Percentiles rank a stretch among this genome's conserved stretches.
phyloP scores from a whole-genome alignment of 768 basidiomycete genomes.

The Krasilnikovozyma curviuscula region DNA sequence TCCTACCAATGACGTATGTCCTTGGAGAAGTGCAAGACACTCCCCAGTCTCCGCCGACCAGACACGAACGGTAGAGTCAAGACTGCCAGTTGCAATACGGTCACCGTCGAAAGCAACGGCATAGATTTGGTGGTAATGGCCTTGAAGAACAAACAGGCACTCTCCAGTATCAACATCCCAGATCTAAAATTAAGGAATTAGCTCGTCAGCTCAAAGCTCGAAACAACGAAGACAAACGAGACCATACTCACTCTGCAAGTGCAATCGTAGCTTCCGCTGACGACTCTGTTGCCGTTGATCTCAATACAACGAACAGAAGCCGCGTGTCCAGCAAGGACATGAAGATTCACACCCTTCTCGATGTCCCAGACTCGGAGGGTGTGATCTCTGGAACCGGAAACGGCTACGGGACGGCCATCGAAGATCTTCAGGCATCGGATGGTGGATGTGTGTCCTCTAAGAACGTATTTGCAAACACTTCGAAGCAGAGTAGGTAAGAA shows the following conservation, averaged over 20 bases:
- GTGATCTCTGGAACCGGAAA: slow-evolving; percentile 72
- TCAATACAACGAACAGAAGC: slow-evolving; percentile 75
- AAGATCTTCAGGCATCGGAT: slow-evolving; percentile 77
- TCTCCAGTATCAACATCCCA: slow-evolving; percentile 82
- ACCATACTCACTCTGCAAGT: slow-evolving; percentile 50
- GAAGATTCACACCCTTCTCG: slow-evolving; percentile 39
- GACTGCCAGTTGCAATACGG: slow-evolving; percentile 61
- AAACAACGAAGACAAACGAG: background rate
- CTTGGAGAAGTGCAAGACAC: slow-evolving; percentile 67
- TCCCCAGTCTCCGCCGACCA: slow-evolving; percentile 78
- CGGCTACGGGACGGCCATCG: slow-evolving; percentile 67
- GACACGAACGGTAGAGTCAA: slow-evolving; percentile 80
- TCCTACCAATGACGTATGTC: slow-evolving; percentile 80
- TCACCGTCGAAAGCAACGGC: slow-evolving; percentile 75
- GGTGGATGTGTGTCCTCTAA: slow-evolving; percentile 72
- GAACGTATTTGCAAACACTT: slow-evolving; percentile 51
- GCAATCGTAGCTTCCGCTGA: slow-evolving; percentile 84
- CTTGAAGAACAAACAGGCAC: slow-evolving; percentile 59
- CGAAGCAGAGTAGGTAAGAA: background rate
- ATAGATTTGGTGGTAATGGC: slow-evolving; percentile 79
- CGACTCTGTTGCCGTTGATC: slow-evolving; percentile 59
- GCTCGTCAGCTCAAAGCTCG: no score
- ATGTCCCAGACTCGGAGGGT: slow-evolving; percentile 88
- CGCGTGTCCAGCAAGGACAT: slow-evolving; percentile 52
- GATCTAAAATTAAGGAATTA: no score